Base-by-base conservation (phyloP, 2,329 filamentous ascomycete genomes). In the Didymella segeticola region DNA sequence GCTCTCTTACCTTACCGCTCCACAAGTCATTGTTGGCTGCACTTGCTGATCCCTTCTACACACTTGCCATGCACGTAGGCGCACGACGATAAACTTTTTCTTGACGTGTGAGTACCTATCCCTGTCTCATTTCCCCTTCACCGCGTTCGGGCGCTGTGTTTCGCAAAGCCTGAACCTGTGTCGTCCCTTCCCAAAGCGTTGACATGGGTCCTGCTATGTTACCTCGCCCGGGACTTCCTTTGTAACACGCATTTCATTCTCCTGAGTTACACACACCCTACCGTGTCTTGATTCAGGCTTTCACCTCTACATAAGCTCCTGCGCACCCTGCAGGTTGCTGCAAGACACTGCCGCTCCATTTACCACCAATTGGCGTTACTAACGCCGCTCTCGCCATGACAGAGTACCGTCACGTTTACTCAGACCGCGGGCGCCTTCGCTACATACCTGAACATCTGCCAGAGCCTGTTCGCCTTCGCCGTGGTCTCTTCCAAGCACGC, bases 401-500 rank as follows among this genome's bases (percentile, higher is more conserved):
- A 75, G 73, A 75, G 43, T 74, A 74, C 51, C 67, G 62, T 31
- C 64, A 64, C 57, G 70, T 74, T 26, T 75, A 74, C 60, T 70
- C 69, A 53, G 68, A 74, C 45, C 71, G 72, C 47, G 73, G 73
- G 51, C 71, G 71, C 36, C 63, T 76, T 43, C 66, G 69, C 39
- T 76, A 76, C 51, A 66, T 75, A 15, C 73, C 73, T 46, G 73
- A 74, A 42, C 66, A 74, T 42, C 59, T 70, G 17, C 60, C 62
- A 61, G 62, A 68, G 17, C 63, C 68, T 26, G 49, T 56, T 27
- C 60, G 58, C 27, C 48, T 63, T 27, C 64, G 65, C 27, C 67
- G 62, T 36, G 66, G 68, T 56, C 54, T 78, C 60, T 84, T 82
- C 66, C 78, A 79, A 64, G 78, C 77, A 51, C 79, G 82, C 61